Evolutionary conservation across 495 filamentous ascomycete genomes (phyloP).

Genomic region (Penicillium tannophilum): DNA sequence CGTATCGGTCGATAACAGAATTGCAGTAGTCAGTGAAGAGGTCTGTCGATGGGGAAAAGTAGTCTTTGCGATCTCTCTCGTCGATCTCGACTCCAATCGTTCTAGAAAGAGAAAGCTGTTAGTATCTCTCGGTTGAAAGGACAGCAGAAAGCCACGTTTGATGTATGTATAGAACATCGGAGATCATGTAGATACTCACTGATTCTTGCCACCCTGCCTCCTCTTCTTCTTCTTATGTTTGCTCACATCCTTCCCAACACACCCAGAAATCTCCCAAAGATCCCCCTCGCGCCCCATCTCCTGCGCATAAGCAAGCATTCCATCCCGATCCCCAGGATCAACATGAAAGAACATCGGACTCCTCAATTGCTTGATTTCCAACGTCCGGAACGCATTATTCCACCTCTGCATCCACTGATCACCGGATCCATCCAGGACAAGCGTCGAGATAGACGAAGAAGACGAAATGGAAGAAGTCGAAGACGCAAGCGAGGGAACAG

Average conservation of each 20-base stretch:
- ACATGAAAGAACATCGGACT: conserved; percentile 72
- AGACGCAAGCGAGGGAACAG: conserved; percentile 13
- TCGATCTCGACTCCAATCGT: conserved; percentile 52
- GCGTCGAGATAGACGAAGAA: conserved; percentile 29
- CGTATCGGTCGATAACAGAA: conserved; percentile 54
- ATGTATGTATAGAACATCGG: too few species aligned
- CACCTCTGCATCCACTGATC: conserved; percentile 59
- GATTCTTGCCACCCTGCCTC: conserved; percentile 33
- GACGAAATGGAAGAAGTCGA: conserved; percentile 30
- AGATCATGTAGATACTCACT: conserved; percentile 19
- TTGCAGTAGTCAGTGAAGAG: conserved; percentile 61
- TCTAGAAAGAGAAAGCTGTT: conserved; percentile 7
- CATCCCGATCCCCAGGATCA: conserved; percentile 65
- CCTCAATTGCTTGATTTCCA: conserved; percentile 61
- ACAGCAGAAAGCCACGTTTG: not conserved
- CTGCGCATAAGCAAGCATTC: conserved; percentile 60
- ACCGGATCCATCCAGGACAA: conserved; percentile 56
- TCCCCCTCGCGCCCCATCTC: conserved; percentile 51
- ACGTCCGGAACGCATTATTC: conserved; percentile 55
- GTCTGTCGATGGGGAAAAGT: conserved; percentile 58
- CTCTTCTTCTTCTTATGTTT: conserved; percentile 66
- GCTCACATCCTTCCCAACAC: conserved; percentile 65
- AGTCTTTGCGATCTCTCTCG: conserved; percentile 66
- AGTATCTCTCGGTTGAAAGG: not conserved
- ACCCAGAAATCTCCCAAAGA: conserved; percentile 58